A percentile compares a stretch with the other conserved stretches of the same genome.
These are phyloP conservation scores for Podospora didyma DNA, from an alignment of 495 filamentous ascomycete species.

Conservation along the genomic window DNA sequence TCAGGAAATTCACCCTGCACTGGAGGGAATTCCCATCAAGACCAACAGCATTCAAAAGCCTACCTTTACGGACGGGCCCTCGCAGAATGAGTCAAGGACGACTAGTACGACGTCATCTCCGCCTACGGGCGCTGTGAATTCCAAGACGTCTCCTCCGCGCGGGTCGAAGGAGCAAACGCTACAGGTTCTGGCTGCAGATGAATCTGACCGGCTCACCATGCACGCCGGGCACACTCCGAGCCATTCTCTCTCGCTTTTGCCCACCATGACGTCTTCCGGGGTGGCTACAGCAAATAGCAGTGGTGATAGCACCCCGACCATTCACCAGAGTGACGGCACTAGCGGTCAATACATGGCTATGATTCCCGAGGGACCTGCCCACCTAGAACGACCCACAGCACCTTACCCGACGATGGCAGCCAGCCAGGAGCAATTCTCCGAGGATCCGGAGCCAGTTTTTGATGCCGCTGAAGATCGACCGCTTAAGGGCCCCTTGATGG, in stretches of 20 bases:
- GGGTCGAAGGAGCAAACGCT: constrained; percentile 33
- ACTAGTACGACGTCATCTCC: constrained; percentile 21
- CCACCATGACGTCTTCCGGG: constrained; percentile 32
- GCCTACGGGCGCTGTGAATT: constrained; percentile 8
- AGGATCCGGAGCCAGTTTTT: constrained; percentile 20
- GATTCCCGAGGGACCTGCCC: constrained; percentile 5
- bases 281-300: constrained; percentile 35
- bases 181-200: constrained; percentile 37
- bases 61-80: constrained; percentile 35
- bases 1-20: constrained; percentile 39
- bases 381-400: neutral
- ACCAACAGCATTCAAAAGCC: constrained; percentile 36
- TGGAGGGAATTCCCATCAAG: constrained; percentile 44
- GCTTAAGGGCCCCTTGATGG: constrained; percentile 41
- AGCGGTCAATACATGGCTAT: constrained; percentile 5
- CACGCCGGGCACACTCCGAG: constrained; percentile 47
- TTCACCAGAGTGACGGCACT: constrained; percentile 20
- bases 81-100: constrained; percentile 17
- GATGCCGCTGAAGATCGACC: constrained; percentile 31
- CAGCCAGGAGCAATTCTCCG: constrained; percentile 6
- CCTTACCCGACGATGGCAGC: neutral
- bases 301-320: constrained; percentile 36
- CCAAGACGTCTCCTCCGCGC: constrained; percentile 10
- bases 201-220: constrained; percentile 41
- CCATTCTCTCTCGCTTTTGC: constrained; percentile 40